Percentiles rank a stretch among this genome's conserved stretches.
Evolutionary conservation across 1,284 basidiomycete genomes (phyloP).

Genomic region (Hortiboletus rubellus): DNA sequence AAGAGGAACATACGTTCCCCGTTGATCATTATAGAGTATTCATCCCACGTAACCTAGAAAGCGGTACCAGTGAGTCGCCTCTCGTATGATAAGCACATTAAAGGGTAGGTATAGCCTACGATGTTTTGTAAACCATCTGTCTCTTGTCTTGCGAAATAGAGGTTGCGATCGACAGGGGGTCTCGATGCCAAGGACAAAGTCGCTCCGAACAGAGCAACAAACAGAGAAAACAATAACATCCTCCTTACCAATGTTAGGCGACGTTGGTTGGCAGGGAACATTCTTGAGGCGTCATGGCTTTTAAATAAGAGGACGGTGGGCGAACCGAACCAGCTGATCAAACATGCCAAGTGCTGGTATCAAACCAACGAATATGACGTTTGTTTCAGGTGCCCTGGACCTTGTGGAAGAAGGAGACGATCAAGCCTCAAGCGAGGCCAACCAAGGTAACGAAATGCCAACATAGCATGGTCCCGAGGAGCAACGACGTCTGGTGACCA

Average conservation of each 20-base stretch:
- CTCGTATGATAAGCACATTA: neutral
- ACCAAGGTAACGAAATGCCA: neutral
- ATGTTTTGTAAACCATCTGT: constrained; percentile 22
- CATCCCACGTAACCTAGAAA: constrained; percentile 44
- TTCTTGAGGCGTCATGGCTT: neutral
- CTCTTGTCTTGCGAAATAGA: constrained; percentile 18
- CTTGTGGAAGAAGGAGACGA: neutral
- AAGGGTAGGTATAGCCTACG: constrained; percentile 3
- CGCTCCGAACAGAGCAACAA: constrained; percentile 14
- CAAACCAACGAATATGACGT: neutral
- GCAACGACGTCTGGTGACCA: constrained; percentile 1
- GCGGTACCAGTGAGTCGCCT: neutral
- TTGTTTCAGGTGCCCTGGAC: neutral
- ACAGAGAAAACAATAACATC: constrained; percentile 17
- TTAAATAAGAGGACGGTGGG: neutral
- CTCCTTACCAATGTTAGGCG: neutral
- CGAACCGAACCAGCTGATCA: neutral
- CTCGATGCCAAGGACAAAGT: constrained; percentile 9
- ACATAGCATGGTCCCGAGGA: neutral
- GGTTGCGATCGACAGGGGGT: constrained; percentile 5
- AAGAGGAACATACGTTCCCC: constrained; percentile 47
- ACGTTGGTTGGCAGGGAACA: neutral
- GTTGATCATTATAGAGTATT: constrained; percentile 50
- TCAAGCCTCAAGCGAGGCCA: neutral
- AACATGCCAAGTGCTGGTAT: neutral